phyloP scores from a whole-genome alignment of 306 rosid species.

The Purshia tridentata region DNA sequence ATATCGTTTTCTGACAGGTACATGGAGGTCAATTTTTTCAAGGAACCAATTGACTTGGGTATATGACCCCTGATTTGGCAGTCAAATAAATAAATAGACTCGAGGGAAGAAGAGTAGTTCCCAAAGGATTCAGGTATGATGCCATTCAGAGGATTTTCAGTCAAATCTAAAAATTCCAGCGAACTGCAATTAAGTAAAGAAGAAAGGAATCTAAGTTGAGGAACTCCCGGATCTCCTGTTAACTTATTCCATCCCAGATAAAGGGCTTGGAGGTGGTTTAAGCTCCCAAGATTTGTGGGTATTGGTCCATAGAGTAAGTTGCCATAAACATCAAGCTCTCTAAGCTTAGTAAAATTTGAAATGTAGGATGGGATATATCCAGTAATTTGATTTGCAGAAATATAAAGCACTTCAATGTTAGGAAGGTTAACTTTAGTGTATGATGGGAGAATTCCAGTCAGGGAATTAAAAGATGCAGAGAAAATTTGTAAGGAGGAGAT shows the following conservation, averaged over 20 bases:
- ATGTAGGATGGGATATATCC: too few relatives aligned
- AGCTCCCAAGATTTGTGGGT: too few relatives aligned
- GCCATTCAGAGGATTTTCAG: not conserved
- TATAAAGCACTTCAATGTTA: too few relatives aligned
- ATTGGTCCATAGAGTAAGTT: too few relatives aligned
- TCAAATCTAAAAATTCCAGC: fast-evolving
- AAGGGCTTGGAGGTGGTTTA: not conserved
- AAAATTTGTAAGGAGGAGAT: too few relatives aligned
- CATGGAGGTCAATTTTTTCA: not conserved
- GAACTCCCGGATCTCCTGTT: not conserved
- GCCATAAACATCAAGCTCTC: too few relatives aligned
- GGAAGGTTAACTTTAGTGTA: too few relatives aligned
- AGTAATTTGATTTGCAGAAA: too few relatives aligned
- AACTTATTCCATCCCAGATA: not conserved
- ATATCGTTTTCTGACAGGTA: not conserved
- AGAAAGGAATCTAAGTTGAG: not conserved
- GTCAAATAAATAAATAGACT: not conserved
- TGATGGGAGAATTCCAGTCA: too few relatives aligned
- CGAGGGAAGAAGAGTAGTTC: not conserved
- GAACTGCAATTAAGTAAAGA: not conserved
- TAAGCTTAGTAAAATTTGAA: too few relatives aligned
- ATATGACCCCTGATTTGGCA: not conserved
- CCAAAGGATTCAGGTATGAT: not conserved
- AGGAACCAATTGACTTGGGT: not conserved
- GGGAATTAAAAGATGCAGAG: too few relatives aligned